Percentiles rank a stretch among this genome's conserved stretches.
phyloP scores from a whole-genome alignment of 768 basidiomycete species.

The Rhodotorula babjevae region DNA sequence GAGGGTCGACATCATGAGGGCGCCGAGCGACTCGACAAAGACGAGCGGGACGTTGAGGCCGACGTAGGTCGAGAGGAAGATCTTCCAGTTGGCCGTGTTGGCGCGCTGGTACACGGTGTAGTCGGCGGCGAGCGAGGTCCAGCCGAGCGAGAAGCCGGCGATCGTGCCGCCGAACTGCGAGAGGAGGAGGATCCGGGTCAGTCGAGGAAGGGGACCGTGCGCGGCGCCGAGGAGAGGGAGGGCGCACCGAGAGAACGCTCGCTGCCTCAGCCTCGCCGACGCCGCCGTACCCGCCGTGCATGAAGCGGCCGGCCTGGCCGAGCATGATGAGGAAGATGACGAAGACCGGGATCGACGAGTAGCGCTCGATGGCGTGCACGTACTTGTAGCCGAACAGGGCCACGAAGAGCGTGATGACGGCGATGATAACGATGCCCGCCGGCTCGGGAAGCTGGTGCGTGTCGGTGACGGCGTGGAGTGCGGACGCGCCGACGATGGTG shows the following conservation, averaged over 20 bases:
- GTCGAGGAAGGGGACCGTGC: too few relatives aligned
- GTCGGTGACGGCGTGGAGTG: constrained; percentile 39
- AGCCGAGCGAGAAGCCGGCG: constrained; percentile 50
- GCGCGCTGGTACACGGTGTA: constrained; percentile 53
- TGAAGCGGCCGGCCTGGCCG: constrained; percentile 28
- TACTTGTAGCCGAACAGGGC: constrained; percentile 49
- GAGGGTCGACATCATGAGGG: constrained; percentile 50
- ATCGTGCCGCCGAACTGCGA: constrained; percentile 46
- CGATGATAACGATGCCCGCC: constrained; percentile 53
- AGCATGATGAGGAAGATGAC: constrained; percentile 48
- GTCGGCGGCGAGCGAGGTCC: constrained; percentile 50
- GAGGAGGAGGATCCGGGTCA: too few relatives aligned
- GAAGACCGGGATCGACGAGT: constrained; percentile 51
- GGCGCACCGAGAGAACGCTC: constrained; percentile 44
- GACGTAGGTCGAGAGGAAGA: constrained; percentile 50
- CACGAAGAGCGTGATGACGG: constrained; percentile 49
- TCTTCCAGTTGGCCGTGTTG: constrained; percentile 47
- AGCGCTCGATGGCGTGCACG: constrained; percentile 52
- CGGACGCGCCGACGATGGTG: constrained; percentile 45
- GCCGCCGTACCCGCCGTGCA: constrained; percentile 19
- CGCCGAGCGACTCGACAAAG: constrained; percentile 54
- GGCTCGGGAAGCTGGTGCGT: constrained; percentile 47
- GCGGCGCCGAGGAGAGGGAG: too few relatives aligned
- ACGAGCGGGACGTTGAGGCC: constrained; percentile 43
- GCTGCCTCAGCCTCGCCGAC: constrained; percentile 47